A percentile compares a stretch with the other conserved stretches of the same genome.
These are phyloP conservation scores for Candida labiduridarum DNA, from an alignment of 1,139 yeast genomes.

Conservation along the genomic window DNA sequence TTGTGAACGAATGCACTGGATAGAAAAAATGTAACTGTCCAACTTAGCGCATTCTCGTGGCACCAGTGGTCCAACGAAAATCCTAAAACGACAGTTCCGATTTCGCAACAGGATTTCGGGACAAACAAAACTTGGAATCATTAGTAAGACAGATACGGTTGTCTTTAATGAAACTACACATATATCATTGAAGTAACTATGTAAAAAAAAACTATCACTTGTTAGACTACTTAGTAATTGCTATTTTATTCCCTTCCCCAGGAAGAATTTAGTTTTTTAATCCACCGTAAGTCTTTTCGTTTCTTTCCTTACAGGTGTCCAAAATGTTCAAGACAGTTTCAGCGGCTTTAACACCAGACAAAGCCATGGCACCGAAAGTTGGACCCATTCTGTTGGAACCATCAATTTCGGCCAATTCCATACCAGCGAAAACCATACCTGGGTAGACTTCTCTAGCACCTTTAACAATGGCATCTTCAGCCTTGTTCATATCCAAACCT, in stretches of 20 bases:
- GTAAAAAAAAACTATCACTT: not conserved
- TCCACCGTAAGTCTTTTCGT: conserved; percentile 22
- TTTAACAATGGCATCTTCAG: conserved; percentile 78
- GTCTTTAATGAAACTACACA: too few relatives aligned
- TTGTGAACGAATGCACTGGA: too few relatives aligned
- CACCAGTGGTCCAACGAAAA: too few relatives aligned
- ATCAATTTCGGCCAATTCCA: conserved; percentile 79
- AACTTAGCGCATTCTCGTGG: too few relatives aligned
- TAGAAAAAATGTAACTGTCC: too few relatives aligned
- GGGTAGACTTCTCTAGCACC: conserved; percentile 70
- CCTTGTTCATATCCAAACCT: conserved; percentile 77
- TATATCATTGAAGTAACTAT: not conserved
- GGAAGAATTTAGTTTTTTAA: conserved; percentile 1
- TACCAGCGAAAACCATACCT: conserved; percentile 75
- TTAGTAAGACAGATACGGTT: too few relatives aligned
- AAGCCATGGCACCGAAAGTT: conserved; percentile 81
- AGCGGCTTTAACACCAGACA: conserved; percentile 77
- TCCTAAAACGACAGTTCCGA: too few relatives aligned
- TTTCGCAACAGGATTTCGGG: too few relatives aligned
- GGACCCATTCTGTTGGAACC: conserved; percentile 86
- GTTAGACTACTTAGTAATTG: not conserved
- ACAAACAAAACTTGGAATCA: too few relatives aligned
- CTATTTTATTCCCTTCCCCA: not conserved
- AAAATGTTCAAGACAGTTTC: conserved; percentile 56
- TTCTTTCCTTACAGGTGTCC: conserved; percentile 51